These are phyloP conservation scores for Sclerotinia subarctica DNA, from an alignment of 2,329 filamentous ascomycete species.

Conservation along the genomic window DNA sequence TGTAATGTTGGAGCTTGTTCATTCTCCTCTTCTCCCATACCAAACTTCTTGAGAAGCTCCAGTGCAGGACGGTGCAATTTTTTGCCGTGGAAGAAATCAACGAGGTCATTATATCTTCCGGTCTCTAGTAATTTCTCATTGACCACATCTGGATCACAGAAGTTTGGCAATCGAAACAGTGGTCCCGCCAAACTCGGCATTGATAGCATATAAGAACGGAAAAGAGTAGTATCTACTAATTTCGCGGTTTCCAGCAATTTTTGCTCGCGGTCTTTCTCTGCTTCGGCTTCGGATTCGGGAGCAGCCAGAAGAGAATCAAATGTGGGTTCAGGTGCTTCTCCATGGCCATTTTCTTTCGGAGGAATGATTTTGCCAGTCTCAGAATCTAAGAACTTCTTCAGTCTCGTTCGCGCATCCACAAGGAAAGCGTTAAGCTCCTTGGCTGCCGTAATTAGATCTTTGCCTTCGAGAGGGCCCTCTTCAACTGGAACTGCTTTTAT, in stretches of 20 bases:
- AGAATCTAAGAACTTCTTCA: slow-evolving; percentile 61
- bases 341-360: slow-evolving; percentile 40
- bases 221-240: slow-evolving; percentile 89
- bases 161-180: slow-evolving; percentile 93
- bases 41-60: slow-evolving; percentile 77
- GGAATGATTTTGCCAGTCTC: slow-evolving; percentile 60
- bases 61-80: slow-evolving; percentile 85
- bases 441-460: slow-evolving; percentile 78
- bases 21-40: slow-evolving; percentile 54
- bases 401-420: slow-evolving; percentile 71
- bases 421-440: slow-evolving; percentile 83
- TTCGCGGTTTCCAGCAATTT: slow-evolving; percentile 74
- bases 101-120: slow-evolving; percentile 84
- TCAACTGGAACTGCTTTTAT: slow-evolving; percentile 46
- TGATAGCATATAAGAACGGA: slow-evolving; percentile 92
- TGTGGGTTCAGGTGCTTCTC: slow-evolving; percentile 47
- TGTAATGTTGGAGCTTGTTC: slow-evolving; percentile 58
- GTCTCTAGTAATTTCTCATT: slow-evolving; percentile 88
- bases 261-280: slow-evolving; percentile 59
- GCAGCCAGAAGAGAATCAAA: slow-evolving; percentile 56
- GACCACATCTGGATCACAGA: slow-evolving; percentile 93
- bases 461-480: slow-evolving; percentile 65
- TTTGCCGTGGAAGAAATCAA: slow-evolving; percentile 98
- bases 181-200: slow-evolving; percentile 80
- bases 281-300: slow-evolving; percentile 37